A percentile compares a stretch with the other conserved stretches of the same genome.
Evolutionary conservation across 768 basidiomycete species (phyloP).

Genomic region (Trametes elegans): DNA sequence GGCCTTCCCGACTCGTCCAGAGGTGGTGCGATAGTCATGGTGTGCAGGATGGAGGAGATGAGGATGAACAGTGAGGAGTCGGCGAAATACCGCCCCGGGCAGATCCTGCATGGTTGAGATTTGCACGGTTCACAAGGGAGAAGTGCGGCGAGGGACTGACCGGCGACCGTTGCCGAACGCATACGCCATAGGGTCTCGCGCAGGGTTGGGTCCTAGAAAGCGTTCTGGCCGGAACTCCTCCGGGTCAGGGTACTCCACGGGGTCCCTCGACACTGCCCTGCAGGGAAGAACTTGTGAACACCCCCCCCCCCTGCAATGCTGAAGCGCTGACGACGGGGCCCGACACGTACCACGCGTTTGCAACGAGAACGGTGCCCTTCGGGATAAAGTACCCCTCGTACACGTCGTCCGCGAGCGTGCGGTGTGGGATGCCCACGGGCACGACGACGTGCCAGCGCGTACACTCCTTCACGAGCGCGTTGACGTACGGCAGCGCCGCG

Average conservation of each 20-base stretch:
- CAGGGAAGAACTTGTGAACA: not conserved
- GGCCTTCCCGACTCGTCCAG: not conserved
- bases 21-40: slow-evolving; percentile 3
- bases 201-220: not conserved
- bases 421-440: slow-evolving; percentile 25
- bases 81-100: slow-evolving; percentile 19
- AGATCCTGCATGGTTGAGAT: slow-evolving; percentile 5
- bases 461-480: slow-evolving; percentile 27
- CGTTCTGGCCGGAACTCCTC: slow-evolving; percentile 18
- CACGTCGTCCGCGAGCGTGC: slow-evolving; percentile 18
- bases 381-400: slow-evolving; percentile 29
- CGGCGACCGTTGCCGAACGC: slow-evolving; percentile 19
- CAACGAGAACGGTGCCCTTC: slow-evolving; percentile 26
- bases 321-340: not conserved
- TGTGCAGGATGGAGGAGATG: slow-evolving; percentile 11
- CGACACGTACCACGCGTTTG: not conserved
- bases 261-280: slow-evolving; percentile 11
- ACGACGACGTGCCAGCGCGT: slow-evolving; percentile 25
- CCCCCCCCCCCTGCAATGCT: not conserved
- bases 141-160: not conserved
- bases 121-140: not conserved
- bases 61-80: slow-evolving; percentile 14
- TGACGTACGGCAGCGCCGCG: slow-evolving; percentile 24
- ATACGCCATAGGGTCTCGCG: not conserved
- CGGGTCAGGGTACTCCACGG: slow-evolving; percentile 11